Evolutionary conservation across 805 yeast species (phyloP), one percentile per base, ranked within the genome.

Genomic region (Candida ovalis): DNA sequence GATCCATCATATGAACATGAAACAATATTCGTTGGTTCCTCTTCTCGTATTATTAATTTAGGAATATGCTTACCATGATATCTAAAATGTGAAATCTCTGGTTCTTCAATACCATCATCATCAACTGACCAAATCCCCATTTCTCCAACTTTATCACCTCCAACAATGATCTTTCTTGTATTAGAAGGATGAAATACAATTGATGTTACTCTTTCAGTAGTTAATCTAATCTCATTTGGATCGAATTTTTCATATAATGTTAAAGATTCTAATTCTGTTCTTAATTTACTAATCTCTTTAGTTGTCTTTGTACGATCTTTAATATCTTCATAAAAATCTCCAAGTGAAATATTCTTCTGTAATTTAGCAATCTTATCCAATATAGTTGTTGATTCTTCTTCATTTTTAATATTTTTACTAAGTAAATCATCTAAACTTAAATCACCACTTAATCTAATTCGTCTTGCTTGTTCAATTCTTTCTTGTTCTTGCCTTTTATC

Each of bases 1-100:
- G 95, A 83, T 0, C 97, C 97, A 67, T 92, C 99, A 62, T 92
- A 92, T 2, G 96, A 84, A 3, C 84, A 74, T 0, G 94, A 81
- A 35, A 81, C 74, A 1, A 92, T 73, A 8, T 81, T 75, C 23
- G 75, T 69, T 1, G 69, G 66, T 0, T 75, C 68, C 41, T 80
- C 78, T 30, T 83, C 75, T 13, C 77, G 72, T 28, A 90, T 76
- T 10, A 47, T 50, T 27, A 66, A 54, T 43, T 79, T 77, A 4
- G 92, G 77, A 7, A 92, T 77, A 13, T 88, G 76, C 42, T 84
- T 82, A 0, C 91, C 82, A 60, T 94, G 97, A 3, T 89, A 78
- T 54, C 81, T 82, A 54, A 90, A 76, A 19, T 79, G 77, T 0
- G 86, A 69, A 2, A 88, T 78, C 36, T 81, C 78, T 0, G 82